A percentile compares a stretch with the other conserved stretches of the same genome.
These are phyloP conservation scores for Leucocoprinus birnbaumii DNA, from an alignment of 768 basidiomycete genomes.

Conservation along the genomic window DNA sequence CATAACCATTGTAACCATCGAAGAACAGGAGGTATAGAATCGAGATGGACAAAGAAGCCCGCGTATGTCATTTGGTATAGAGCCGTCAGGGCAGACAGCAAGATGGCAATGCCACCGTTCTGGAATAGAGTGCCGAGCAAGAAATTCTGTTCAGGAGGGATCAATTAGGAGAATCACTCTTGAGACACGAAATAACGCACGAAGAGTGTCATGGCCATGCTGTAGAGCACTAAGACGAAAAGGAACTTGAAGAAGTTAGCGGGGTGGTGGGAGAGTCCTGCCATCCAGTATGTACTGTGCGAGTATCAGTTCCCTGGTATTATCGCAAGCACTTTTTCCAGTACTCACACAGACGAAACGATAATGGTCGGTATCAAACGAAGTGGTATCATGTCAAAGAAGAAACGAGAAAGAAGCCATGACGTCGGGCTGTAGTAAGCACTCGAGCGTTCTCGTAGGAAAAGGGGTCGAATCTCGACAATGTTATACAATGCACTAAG, in stretches of 20 bases:
- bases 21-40: constrained; percentile 82
- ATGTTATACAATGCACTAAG: constrained; percentile 90
- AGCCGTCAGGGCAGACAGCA: constrained; percentile 74
- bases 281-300: constrained; percentile 89
- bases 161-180: neutral
- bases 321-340: neutral
- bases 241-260: constrained; percentile 94
- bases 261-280: constrained; percentile 76
- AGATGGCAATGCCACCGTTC: constrained; percentile 89
- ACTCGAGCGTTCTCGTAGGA: constrained; percentile 85
- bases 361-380: constrained; percentile 88
- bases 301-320: neutral
- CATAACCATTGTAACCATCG: constrained; percentile 94
- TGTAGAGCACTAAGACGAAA: constrained; percentile 83
- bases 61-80: constrained; percentile 87
- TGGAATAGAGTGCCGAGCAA: constrained; percentile 79
- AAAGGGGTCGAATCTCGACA: constrained; percentile 79
- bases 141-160: constrained; percentile 67
- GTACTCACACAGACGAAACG: constrained; percentile 74
- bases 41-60: constrained; percentile 90
- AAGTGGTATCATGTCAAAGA: constrained; percentile 89
- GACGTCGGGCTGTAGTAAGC: constrained; percentile 87
- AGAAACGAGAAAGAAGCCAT: constrained; percentile 85
- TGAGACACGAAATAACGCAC: constrained; percentile 39
- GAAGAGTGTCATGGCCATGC: constrained; percentile 82